A percentile compares a stretch with the other conserved stretches of the same genome.
These are phyloP conservation scores for Polyplosphaeria fusca DNA, from an alignment of 495 filamentous ascomycete genomes.

Conservation along the genomic window DNA sequence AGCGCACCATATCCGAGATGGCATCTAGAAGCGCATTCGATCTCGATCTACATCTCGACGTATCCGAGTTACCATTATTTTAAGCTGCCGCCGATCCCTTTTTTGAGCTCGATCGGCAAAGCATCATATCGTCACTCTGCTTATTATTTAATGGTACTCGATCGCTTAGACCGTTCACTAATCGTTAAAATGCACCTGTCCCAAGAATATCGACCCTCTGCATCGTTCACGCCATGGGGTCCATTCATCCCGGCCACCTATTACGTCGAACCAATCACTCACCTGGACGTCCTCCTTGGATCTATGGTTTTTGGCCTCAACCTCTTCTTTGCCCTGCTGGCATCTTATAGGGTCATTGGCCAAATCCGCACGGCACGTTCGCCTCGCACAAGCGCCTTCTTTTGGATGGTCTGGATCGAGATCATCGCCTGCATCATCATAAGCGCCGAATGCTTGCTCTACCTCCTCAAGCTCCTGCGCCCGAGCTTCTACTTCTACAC, in stretches of 20 bases:
- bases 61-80: too few species aligned
- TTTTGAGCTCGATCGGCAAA: too few species aligned
- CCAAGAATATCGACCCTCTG: constrained; percentile 7
- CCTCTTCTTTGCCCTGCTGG: neutral
- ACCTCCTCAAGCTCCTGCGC: constrained; percentile 11
- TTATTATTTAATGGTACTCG: too few species aligned
- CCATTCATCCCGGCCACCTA: constrained; percentile 10
- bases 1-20: too few species aligned
- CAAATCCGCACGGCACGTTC: constrained; percentile 4
- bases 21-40: too few species aligned
- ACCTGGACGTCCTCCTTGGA: constrained; percentile 13
- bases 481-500: constrained; percentile 1
- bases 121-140: too few species aligned
- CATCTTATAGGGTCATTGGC: neutral
- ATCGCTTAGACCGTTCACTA: too few species aligned
- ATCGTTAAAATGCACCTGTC: too few species aligned
- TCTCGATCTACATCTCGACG: too few species aligned
- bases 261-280: constrained; percentile 5
- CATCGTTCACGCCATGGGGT: constrained; percentile 12
- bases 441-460: constrained; percentile 12
- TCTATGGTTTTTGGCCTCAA: constrained; percentile 2
- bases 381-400: constrained; percentile 15
- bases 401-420: constrained; percentile 26
- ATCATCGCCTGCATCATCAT: constrained; percentile 17
- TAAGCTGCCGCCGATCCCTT: too few species aligned